Base-by-base conservation (phyloP, 345 rosid species). In the Rubroshorea leprosula region DNA sequence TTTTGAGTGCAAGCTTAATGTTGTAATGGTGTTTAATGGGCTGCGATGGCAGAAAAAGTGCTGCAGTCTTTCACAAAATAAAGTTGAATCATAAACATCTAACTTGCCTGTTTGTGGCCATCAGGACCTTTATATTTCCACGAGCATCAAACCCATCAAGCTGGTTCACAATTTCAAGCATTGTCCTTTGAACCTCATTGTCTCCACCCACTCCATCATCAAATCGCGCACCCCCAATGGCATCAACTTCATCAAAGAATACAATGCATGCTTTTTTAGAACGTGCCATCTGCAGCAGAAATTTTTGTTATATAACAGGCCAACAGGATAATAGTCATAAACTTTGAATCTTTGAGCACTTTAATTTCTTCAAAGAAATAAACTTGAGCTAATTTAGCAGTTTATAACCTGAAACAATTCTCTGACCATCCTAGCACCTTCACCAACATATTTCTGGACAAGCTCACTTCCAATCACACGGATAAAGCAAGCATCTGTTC, bases 401-500 rank as follows among this genome's bases (percentile, higher is more conserved):
- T 24, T 48, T 0, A 65, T 79, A 57, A 86, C 98, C 96, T 92
- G 98, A 63, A 92, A 92, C 19, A 92, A 52, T 53, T 62, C 58
- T 43, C 66, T 51, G 19, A 62, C 66, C 66, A 62, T 62, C 43
- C 97, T 78, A 22, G 98, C 98, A 57, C 98, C 98, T 73, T 92
- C 98, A 52, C 98, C 98, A 23, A 89, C 97, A 60, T 92, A 92
- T 73, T 92, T 92, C 70, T 92, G 98, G 63, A 92, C 98, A 59
- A 92, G 66, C 58, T 52, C 58, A 62, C 66, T 62, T 52, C 66
- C 66, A 52, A 62, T 62, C 3, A 62, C 66, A 18, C 66, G 66
- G 44, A 62, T 53, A 27, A 53, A 62, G 58, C 66, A 62, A 24
- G 66, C 66, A 62, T 62, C 99, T 9, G 99, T 93, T 78, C 99